phyloP scores from a whole-genome alignment of 805 yeast genomes.

The Candida quercuum region DNA sequence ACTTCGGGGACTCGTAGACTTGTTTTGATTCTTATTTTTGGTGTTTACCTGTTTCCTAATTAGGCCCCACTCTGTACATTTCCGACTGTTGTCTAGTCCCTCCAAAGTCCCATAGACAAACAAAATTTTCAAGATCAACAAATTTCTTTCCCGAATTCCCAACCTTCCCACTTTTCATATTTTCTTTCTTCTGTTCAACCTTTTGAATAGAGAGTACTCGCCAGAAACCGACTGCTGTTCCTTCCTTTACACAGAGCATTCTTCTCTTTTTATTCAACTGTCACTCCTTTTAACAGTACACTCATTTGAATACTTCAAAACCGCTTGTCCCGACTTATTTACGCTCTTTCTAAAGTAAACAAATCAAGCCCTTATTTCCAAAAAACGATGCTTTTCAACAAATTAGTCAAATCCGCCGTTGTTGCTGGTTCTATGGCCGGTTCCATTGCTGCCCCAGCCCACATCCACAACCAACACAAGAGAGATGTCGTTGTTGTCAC shows the following conservation, averaged over 20 bases:
- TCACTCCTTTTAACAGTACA: conserved; percentile 7
- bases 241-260: conserved; percentile 26
- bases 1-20: no score
- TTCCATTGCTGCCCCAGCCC: conserved; percentile 51
- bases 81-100: no score
- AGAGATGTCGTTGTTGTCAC: conserved; percentile 48
- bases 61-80: no score
- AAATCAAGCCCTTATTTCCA: no score
- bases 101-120: no score
- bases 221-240: conserved; percentile 24
- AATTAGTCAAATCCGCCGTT: conserved; percentile 30
- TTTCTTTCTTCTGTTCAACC: neutral
- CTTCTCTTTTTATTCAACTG: conserved; percentile 6
- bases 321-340: neutral
- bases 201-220: neutral
- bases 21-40: no score
- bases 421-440: conserved; percentile 45
- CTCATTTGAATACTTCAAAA: no score
- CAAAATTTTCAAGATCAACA: conserved; percentile 12
- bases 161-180: neutral
- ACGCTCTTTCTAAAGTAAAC: conserved; percentile 2
- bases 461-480: conserved; percentile 54
- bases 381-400: conserved; percentile 52
- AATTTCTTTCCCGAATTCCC: neutral
- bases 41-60: no score